These are phyloP conservation scores for Talaromyces sp. DNA, from an alignment of 2,329 filamentous ascomycete genomes.

Conservation along the genomic window DNA sequence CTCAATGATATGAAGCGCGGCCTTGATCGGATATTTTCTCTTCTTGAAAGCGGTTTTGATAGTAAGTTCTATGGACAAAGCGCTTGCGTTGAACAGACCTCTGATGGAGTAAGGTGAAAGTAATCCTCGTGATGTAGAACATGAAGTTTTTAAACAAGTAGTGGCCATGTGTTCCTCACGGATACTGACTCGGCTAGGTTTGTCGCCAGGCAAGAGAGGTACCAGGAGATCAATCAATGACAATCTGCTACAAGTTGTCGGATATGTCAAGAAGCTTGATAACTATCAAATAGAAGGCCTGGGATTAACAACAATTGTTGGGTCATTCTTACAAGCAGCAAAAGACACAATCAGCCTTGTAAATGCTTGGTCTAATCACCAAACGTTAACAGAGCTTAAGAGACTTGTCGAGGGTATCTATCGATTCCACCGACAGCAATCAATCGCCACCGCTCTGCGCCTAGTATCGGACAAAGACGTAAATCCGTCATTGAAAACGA, in stretches of 20 bases:
- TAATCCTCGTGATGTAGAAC: background rate
- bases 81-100: background rate
- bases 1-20: constrained; percentile 17
- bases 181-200: constrained; percentile 28
- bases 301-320: constrained; percentile 8
- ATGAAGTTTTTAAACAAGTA: constrained; percentile 26
- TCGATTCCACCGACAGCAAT: constrained; percentile 22
- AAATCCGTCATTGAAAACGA: constrained; percentile 15
- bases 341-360: constrained; percentile 25
- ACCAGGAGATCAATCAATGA: background rate
- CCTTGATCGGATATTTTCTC: constrained; percentile 1
- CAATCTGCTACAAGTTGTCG: background rate
- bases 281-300: background rate
- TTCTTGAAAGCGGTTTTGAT: background rate
- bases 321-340: constrained; percentile 21
- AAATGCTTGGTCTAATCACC: constrained; percentile 27
- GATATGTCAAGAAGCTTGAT: background rate
- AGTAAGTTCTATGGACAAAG: background rate
- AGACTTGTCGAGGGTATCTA: constrained; percentile 31
- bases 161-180: constrained; percentile 32
- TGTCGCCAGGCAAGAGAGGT: constrained; percentile 14
- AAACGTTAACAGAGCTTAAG: constrained; percentile 22
- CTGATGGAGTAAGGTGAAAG: background rate
- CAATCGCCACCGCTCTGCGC: constrained; percentile 19
- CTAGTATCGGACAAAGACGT: constrained; percentile 24